A percentile compares a stretch with the other conserved stretches of the same genome.
Evolutionary conservation across 352 stramenopile genomes (phyloP).

Genomic region (Phytophthora melonis): DNA sequence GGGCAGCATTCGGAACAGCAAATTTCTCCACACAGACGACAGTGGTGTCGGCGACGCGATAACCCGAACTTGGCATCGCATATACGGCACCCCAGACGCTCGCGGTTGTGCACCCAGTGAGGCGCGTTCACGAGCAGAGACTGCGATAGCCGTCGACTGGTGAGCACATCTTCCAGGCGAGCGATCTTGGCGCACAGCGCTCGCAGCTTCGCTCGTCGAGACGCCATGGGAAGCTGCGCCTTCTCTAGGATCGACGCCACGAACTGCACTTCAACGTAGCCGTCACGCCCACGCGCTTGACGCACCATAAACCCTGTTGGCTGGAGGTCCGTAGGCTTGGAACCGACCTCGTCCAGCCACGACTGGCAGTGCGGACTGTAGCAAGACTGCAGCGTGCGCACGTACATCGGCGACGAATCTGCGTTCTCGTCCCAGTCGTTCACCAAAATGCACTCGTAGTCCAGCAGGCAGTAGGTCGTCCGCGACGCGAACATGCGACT

Average conservation of each 20-base stretch:
- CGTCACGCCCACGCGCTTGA: slow-evolving; percentile 49
- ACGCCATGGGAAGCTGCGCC: slow-evolving; percentile 60
- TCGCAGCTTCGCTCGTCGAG: slow-evolving; percentile 67
- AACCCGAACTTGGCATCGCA: slow-evolving; percentile 76
- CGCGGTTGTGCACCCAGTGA: slow-evolving; percentile 75
- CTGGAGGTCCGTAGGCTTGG: slow-evolving; percentile 60
- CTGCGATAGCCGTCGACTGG: slow-evolving; percentile 72
- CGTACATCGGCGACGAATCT: slow-evolving; percentile 67
- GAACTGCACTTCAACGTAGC: slow-evolving; percentile 80
- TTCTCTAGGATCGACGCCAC: slow-evolving; percentile 81
- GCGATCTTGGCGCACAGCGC: slow-evolving; percentile 61
- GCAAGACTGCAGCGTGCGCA: slow-evolving; percentile 74
- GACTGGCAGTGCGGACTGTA: slow-evolving; percentile 69
- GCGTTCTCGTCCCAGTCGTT: slow-evolving; percentile 77
- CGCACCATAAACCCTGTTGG: slow-evolving; percentile 84
- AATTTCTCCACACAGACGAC: slow-evolving; percentile 79
- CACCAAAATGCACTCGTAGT: slow-evolving; percentile 81
- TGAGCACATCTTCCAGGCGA: slow-evolving; percentile 77
- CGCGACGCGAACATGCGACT: slow-evolving; percentile 76
- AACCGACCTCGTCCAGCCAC: slow-evolving; percentile 70
- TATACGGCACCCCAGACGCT: slow-evolving; percentile 63
- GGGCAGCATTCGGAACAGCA: slow-evolving; percentile 81
- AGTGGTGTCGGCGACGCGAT: slow-evolving; percentile 81
- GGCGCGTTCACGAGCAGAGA: slow-evolving; percentile 72
- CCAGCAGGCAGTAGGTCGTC: slow-evolving; percentile 71